Conservation (phyloP, 331 rosid genomes). For the Ulmus americana region DNA sequence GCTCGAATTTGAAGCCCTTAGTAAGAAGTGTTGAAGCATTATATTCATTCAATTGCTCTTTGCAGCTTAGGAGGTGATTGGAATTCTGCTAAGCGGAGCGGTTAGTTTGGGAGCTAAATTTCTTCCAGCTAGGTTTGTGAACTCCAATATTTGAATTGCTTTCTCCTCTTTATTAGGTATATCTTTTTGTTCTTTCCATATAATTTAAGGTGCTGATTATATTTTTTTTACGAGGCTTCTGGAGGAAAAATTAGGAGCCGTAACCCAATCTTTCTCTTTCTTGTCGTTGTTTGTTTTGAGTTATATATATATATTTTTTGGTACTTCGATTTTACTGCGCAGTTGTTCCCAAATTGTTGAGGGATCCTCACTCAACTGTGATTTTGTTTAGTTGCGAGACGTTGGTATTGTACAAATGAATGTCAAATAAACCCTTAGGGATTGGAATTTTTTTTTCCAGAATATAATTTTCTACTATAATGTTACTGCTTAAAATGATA, state of each 20-base stretch:
- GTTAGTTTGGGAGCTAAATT: conserved; percentile 28
- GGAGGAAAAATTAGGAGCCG: conserved; percentile 32
- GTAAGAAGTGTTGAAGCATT: conserved; percentile 23
- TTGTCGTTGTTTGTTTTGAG: not conserved
- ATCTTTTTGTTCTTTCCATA: conserved; percentile 5
- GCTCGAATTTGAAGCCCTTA: conserved; percentile 24
- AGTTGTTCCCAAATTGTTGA: too few species aligned
- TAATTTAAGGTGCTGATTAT: conserved; percentile 10
- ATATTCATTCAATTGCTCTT: conserved; percentile 51
- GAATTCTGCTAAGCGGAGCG: conserved; percentile 33
- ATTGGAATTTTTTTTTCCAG: too few species aligned
- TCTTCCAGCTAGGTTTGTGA: conserved; percentile 28
- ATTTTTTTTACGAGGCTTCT: conserved; percentile 32
- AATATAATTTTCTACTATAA: too few species aligned
- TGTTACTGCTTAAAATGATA: too few species aligned
- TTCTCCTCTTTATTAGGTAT: conserved; percentile 4
- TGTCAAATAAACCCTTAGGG: too few species aligned
- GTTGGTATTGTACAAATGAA: too few species aligned
- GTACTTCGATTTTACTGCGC: too few species aligned
- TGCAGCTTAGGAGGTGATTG: conserved; percentile 28
- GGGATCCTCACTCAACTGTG: too few species aligned
- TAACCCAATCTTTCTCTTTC: not conserved
- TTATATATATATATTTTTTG: too few species aligned
- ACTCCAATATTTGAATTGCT: conserved; percentile 27
- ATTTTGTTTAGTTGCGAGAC: too few species aligned